These are phyloP conservation scores for sunflower (Helianthus annuus) DNA, from an alignment of 129 eudicot species.

Conservation along the genomic window HanXRQr2.0-SUNRISE NC_035437.2:166616026-166616525, in stretches of 20 bases:
- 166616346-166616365: background rate
- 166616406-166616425: background rate
- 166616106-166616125: background rate
- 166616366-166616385: background rate
- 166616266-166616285: too few species aligned
- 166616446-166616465: constrained; percentile 9
- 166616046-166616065: background rate
- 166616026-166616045: too few species aligned
- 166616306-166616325: too few species aligned
- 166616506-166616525: too few species aligned
- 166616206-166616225: background rate
- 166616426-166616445: background rate
- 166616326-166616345: too few species aligned
- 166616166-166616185: background rate
- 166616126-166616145: background rate
- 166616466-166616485: constrained; percentile 8
- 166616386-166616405: background rate
- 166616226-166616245: too few species aligned
- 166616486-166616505: too few species aligned
- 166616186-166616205: background rate
- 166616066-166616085: background rate
- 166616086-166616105: background rate
- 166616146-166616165: background rate
- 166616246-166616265: too few species aligned
- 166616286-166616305: too few species aligned